Evolutionary conservation across 345 rosid genomes (phyloP).

Genomic region (Acer yangbiense): DNA sequence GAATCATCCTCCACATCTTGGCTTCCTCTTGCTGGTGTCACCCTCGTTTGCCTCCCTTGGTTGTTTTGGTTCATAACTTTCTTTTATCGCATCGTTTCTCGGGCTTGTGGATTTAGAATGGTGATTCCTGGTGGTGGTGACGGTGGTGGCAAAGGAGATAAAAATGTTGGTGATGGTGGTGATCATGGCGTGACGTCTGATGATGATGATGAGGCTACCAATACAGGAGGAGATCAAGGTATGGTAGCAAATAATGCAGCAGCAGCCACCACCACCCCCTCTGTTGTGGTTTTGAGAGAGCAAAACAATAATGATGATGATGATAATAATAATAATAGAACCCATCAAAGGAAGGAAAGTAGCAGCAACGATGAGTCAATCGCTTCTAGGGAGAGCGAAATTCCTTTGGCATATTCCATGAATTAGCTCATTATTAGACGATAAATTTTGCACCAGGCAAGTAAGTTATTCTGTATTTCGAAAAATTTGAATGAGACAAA

Average conservation of each 20-base stretch:
- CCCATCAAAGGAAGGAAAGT: not conserved
- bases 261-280: not conserved
- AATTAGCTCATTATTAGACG: not conserved
- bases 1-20: constrained; percentile 39
- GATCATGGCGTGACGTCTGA: too few relatives aligned
- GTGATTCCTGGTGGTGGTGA: constrained; percentile 28
- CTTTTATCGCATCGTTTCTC: constrained; percentile 59
- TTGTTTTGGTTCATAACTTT: constrained; percentile 67
- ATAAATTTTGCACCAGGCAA: not conserved
- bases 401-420: constrained; percentile 41
- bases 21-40: constrained; percentile 61
- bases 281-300: not conserved
- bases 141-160: not conserved
- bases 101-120: constrained; percentile 61
- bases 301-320: not conserved
- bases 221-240: not conserved
- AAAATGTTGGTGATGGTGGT: not conserved
- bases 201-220: too few relatives aligned
- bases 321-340: not conserved
- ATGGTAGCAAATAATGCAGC: too few relatives aligned
- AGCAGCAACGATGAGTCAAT: constrained; percentile 6
- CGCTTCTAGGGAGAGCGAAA: constrained; percentile 44
- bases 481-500: not conserved
- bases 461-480: not conserved
- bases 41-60: constrained; percentile 83